Percentiles rank a stretch among this genome's conserved stretches.
phyloP scores from a whole-genome alignment of 1,284 basidiomycete genomes.

The Melampsora americana region DNA sequence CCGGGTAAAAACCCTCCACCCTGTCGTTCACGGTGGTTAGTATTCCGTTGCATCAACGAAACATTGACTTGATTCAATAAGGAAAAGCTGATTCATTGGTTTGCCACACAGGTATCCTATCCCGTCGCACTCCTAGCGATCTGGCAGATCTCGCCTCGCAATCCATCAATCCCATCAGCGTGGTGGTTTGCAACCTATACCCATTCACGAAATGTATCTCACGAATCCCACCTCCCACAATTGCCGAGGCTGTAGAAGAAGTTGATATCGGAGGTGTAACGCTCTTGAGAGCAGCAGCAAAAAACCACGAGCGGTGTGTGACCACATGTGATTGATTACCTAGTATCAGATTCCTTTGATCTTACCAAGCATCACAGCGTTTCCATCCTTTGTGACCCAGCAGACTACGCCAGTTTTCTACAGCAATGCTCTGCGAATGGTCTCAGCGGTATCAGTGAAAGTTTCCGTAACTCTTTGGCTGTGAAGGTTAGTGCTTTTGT shows the following conservation, averaged over 20 bases:
- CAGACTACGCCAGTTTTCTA: conserved; percentile 84
- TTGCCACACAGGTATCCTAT: conserved; percentile 69
- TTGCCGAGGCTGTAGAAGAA: conserved; percentile 92
- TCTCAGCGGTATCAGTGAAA: conserved; percentile 67
- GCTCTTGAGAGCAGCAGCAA: conserved; percentile 92
- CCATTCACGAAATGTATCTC: conserved; percentile 87
- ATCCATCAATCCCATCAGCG: conserved; percentile 79
- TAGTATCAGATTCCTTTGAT: neutral
- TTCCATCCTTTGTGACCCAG: conserved; percentile 84
- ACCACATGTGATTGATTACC: too few relatives aligned
- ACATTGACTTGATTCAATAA: neutral
- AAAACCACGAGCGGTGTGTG: conserved; percentile 73
- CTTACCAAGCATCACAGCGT: conserved; percentile 61
- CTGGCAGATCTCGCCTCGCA: conserved; percentile 75
- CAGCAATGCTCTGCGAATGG: conserved; percentile 66
- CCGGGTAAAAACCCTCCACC: conserved; percentile 98
- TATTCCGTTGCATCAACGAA: conserved; percentile 4
- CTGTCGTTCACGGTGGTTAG: conserved; percentile 91
- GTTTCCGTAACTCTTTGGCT: conserved; percentile 73
- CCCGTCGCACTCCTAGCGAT: conserved; percentile 80
- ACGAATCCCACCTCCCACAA: conserved; percentile 77
- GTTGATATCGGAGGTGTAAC: conserved; percentile 99
- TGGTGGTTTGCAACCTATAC: conserved; percentile 99
- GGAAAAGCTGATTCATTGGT: conserved; percentile 16
- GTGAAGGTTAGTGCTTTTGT: conserved; percentile 62